Evolutionary conservation across 176 grass and related monocot species (phyloP), one percentile per base, ranked within the genome.

Genomic region (Rhynchospora tenuis): DNA sequence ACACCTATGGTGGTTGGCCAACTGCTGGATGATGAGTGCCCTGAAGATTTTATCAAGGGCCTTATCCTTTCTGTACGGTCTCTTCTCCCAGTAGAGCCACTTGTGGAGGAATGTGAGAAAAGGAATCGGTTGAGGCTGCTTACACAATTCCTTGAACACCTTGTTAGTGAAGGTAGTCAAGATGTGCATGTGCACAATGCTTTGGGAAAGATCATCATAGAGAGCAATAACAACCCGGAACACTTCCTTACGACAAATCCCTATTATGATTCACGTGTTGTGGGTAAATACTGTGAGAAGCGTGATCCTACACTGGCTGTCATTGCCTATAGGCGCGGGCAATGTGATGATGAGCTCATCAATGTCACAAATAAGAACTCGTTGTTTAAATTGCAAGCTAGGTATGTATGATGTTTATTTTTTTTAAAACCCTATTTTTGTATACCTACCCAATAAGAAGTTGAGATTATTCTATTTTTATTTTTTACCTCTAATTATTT

Each of bases 21-120:
- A 83, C 90, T 98, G 5, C 84, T 95, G 22, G 95, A 98, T 88
- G 95, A 95, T 67, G 95, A 93, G 17, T 98, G 95, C 79, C 95
- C 95, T 22, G 95, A 98, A 93, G 95, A 98, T 91, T 98, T 98
- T 55, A 98, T 98, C 12, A 98, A 98, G 85, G 92, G 95, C 61
- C 89, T 98, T 80, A 98, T 98, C 86, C 86, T 98, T 59, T 98
- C 92, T 87, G 95, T 95, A 23, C 92, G 92, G 38, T 93, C 89
- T 82, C 92, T 95, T 24, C 91, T 98, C 78, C 92, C 92, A 29
- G 92, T 98, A 84, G 95, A 98, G 88, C 95, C 92, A 38, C 79
- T 98, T 45, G 95, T 98, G 29, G 95, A 90, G 64, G 95, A 98
- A 81, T 98, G 91, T 0, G 92, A 98, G 95, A 98, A 98, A 86